Conservation (phyloP, 306 rosid species). For the Luffa aegyptiaca region DNA sequence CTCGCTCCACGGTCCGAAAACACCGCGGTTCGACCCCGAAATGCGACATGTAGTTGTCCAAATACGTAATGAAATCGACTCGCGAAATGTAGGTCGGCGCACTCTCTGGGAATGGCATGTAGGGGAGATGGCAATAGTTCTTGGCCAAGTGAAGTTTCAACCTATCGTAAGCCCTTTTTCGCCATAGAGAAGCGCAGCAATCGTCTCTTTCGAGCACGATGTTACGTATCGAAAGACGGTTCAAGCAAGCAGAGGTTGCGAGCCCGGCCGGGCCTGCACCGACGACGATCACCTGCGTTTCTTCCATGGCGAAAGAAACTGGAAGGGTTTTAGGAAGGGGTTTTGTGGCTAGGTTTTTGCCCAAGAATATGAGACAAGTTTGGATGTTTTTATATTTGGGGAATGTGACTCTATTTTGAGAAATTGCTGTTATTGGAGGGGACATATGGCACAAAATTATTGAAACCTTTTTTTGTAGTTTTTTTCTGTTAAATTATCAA, state of each 20-base stretch:
- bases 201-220: slow-evolving; percentile 52
- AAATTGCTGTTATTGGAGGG: not conserved
- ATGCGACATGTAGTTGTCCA: slow-evolving; percentile 29
- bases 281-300: slow-evolving; percentile 36
- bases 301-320: slow-evolving; percentile 11
- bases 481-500: not conserved
- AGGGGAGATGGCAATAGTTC: slow-evolving; percentile 43
- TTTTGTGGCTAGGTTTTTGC: not conserved
- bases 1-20: slow-evolving; percentile 21
- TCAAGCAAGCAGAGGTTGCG: slow-evolving; percentile 53
- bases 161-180: slow-evolving; percentile 47
- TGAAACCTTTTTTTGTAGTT: not conserved
- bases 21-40: slow-evolving; percentile 18
- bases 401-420: not conserved
- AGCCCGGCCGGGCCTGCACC: slow-evolving; percentile 66
- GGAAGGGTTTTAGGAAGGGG: not conserved
- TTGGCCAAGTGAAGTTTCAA: slow-evolving; percentile 57
- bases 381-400: not conserved
- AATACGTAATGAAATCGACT: slow-evolving; percentile 28
- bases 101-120: slow-evolving; percentile 29
- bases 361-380: not conserved
- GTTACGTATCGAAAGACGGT: slow-evolving; percentile 25
- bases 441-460: not conserved
- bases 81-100: slow-evolving; percentile 33
- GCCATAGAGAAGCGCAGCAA: slow-evolving; percentile 47